These are phyloP conservation scores for Arbutus unedo DNA, from an alignment of 148 eudicot genomes.

Conservation along the genomic window DNA sequence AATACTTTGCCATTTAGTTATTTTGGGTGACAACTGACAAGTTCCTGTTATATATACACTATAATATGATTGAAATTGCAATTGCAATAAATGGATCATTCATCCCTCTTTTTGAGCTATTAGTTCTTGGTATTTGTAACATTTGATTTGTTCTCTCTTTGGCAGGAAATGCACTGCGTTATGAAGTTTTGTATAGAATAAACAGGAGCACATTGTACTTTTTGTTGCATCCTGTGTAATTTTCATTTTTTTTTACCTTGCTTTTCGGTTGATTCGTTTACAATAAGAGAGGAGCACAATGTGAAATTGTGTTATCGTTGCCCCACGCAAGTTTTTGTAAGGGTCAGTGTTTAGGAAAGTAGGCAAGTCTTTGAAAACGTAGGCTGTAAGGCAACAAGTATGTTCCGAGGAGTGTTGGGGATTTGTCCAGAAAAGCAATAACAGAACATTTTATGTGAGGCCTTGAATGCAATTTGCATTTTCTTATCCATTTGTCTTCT, in stretches of 20 bases:
- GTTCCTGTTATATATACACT: no score
- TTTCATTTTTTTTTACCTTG: not conserved
- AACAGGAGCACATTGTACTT: slow-evolving; percentile 1
- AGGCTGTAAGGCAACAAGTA: not conserved
- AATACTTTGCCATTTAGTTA: not conserved
- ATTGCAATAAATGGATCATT: no score
- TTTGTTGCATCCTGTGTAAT: not conserved
- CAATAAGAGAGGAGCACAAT: not conserved
- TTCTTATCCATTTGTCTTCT: no score
- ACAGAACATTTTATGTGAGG: no score
- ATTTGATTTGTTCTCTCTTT: not conserved
- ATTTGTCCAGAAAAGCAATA: no score
- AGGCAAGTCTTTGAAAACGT: no score
- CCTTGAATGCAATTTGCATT: no score
- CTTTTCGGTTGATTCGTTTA: not conserved
- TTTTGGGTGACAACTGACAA: not conserved
- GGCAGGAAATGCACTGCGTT: not conserved
- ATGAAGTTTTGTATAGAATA: not conserved
- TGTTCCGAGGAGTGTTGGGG: not conserved
- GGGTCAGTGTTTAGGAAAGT: not conserved
- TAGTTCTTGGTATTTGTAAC: no score
- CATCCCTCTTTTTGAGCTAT: no score
- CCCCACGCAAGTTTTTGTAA: not conserved
- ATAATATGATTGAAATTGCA: no score
- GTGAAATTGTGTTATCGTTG: not conserved